These are phyloP conservation scores for Backusella sp. DNA, from an alignment of 192 early-diverging fungal species.

Conservation along the genomic window DNA sequence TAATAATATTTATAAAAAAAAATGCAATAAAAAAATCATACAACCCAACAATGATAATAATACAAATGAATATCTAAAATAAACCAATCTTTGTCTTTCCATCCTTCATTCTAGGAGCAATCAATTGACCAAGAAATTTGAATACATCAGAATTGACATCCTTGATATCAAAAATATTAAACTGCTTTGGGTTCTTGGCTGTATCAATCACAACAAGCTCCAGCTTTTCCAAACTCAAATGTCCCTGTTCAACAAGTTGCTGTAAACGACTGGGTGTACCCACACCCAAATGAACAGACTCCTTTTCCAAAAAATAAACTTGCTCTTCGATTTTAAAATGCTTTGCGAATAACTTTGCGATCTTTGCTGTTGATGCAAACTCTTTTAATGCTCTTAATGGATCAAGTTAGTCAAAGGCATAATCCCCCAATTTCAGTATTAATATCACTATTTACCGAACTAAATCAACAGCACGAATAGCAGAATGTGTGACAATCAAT, in stretches of 20 bases:
- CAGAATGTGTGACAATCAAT: slow-evolving; percentile 59
- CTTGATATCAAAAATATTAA: slow-evolving; percentile 58
- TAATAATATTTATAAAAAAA: background rate
- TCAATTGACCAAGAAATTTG: slow-evolving; percentile 39
- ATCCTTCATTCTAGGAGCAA: slow-evolving; percentile 24
- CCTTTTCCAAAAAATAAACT: slow-evolving; percentile 47
- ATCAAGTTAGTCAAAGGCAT: background rate
- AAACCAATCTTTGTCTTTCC: slow-evolving; percentile 33
- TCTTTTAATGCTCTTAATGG: slow-evolving; percentile 40
- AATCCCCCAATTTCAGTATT: background rate
- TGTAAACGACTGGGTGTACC: slow-evolving; percentile 68
- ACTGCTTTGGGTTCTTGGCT: slow-evolving; percentile 54
- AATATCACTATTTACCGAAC: slow-evolving; percentile 30
- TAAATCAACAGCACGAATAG: slow-evolving; percentile 62
- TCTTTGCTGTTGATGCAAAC: slow-evolving; percentile 50
- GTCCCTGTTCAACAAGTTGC: slow-evolving; percentile 55
- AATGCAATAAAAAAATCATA: background rate
- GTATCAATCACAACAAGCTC: slow-evolving; percentile 62
- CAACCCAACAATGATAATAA: background rate
- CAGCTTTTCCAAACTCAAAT: slow-evolving; percentile 56
- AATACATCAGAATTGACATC: slow-evolving; percentile 60
- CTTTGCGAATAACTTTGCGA: slow-evolving; percentile 76
- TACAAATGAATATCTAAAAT: slow-evolving; percentile 19
- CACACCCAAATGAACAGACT: slow-evolving; percentile 59
- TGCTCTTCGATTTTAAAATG: slow-evolving; percentile 79